Percentiles rank a stretch among this genome's conserved stretches.
Evolutionary conservation across 768 basidiomycete species (phyloP).

Genomic region (Tricholoma bakamatsutake): DNA sequence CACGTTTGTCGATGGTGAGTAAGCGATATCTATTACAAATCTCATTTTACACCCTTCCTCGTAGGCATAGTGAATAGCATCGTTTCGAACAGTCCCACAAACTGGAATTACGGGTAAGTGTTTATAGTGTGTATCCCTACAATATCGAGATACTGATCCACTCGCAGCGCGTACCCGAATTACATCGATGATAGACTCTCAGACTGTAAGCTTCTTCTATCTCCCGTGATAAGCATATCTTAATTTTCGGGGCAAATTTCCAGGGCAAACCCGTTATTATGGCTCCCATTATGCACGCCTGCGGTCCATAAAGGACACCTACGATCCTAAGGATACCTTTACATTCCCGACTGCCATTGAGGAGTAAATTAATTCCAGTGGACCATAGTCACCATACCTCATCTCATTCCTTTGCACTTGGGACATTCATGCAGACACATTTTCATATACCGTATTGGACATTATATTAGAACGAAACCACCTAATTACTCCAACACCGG

Average conservation of each 20-base stretch:
- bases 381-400: neutral
- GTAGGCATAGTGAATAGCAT: constrained; percentile 22
- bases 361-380: constrained; percentile 8
- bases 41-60: neutral
- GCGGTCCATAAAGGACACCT: constrained; percentile 23
- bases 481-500: too few species aligned
- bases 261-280: constrained; percentile 31
- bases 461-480: neutral
- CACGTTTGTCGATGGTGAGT: constrained; percentile 29
- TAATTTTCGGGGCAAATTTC: neutral
- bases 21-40: too few species aligned
- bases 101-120: constrained; percentile 25
- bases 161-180: constrained; percentile 29
- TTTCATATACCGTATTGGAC: neutral
- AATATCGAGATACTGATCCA: neutral
- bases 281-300: constrained; percentile 26
- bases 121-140: neutral
- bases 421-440: neutral
- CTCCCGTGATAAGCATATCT: neutral
- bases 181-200: constrained; percentile 32
- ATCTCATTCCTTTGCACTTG: neutral
- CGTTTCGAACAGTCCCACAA: constrained; percentile 19
- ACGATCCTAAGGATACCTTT: constrained; percentile 34
- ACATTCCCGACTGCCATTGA: constrained; percentile 32
- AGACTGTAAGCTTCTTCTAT: constrained; percentile 24